These are phyloP conservation scores for Yamadazyma laniorum DNA, from an alignment of 805 yeast species.

Conservation along the genomic window DNA sequence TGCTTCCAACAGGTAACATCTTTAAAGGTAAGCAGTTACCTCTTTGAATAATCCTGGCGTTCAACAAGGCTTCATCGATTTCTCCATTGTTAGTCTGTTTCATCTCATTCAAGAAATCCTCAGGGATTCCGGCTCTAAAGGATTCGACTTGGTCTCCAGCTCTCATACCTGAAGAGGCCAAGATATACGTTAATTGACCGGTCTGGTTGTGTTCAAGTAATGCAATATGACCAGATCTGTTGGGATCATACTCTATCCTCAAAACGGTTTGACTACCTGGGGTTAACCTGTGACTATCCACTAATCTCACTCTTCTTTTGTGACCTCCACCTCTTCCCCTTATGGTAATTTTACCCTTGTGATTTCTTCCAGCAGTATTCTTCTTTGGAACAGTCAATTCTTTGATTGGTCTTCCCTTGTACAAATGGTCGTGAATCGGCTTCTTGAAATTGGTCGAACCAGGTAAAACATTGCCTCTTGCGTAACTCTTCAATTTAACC, in stretches of 20 bases:
- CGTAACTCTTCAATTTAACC: constrained; percentile 69
- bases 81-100: constrained; percentile 61
- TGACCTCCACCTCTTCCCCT: constrained; percentile 98
- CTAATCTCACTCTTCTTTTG: constrained; percentile 77
- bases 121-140: constrained; percentile 85
- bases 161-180: constrained; percentile 91
- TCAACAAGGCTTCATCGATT: constrained; percentile 86
- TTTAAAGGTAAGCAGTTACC: constrained; percentile 93
- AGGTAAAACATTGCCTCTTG: constrained; percentile 73
- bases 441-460: constrained; percentile 85
- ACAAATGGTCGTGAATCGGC: constrained; percentile 83
- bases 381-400: constrained; percentile 71
- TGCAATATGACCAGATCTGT: constrained; percentile 91
- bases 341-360: constrained; percentile 82
- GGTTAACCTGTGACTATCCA: constrained; percentile 68
- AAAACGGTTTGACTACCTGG: constrained; percentile 77
- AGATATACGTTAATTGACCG: constrained; percentile 68
- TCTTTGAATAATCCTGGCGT: constrained; percentile 81
- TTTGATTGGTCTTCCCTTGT: constrained; percentile 79
- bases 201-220: constrained; percentile 64
- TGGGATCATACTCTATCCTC: constrained; percentile 94
- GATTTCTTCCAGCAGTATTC: constrained; percentile 83
- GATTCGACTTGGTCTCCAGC: constrained; percentile 90
- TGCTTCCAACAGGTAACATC: constrained; percentile 93
- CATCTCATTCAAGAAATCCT: constrained; percentile 72